Evolutionary conservation across 2,329 filamentous ascomycete species (phyloP).

Genomic region (Tolypocladium nubicola): DNA sequence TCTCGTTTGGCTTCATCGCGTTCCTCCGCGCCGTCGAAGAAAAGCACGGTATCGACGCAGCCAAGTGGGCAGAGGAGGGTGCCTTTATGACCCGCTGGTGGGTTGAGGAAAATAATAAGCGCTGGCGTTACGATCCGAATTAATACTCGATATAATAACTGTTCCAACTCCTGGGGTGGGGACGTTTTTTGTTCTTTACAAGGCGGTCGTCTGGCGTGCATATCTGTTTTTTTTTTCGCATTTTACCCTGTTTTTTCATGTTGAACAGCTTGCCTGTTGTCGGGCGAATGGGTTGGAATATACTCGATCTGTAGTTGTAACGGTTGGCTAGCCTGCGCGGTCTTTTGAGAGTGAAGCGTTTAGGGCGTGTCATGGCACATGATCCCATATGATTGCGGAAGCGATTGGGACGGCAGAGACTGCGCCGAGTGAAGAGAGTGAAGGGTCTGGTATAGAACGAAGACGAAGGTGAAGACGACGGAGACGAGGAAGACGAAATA

Average conservation of each 20-base stretch:
- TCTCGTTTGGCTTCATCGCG: constrained; percentile 13
- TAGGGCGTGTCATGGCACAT: background rate
- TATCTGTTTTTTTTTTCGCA: background rate
- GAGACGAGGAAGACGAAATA: background rate
- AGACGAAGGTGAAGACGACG: too few relatives aligned
- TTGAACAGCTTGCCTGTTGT: background rate
- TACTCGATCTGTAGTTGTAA: background rate
- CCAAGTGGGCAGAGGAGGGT: constrained; percentile 21
- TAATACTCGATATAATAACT: background rate
- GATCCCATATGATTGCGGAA: background rate
- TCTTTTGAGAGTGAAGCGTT: background rate
- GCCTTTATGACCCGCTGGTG: constrained; percentile 22
- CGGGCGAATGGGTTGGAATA: background rate
- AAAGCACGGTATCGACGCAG: constrained; percentile 13
- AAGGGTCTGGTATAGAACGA: background rate
- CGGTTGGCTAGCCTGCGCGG: background rate
- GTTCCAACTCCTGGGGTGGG: background rate
- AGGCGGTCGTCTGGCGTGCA: background rate
- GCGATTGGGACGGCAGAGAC: background rate
- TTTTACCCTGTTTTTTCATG: background rate
- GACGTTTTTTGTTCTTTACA: background rate
- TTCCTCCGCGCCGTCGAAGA: constrained; percentile 10
- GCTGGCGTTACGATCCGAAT: constrained; percentile 17
- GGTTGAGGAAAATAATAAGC: constrained; percentile 22
- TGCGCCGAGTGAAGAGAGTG: background rate